Conservation (phyloP, 129 eudicot genomes). For the Artemisia annua region DNA sequence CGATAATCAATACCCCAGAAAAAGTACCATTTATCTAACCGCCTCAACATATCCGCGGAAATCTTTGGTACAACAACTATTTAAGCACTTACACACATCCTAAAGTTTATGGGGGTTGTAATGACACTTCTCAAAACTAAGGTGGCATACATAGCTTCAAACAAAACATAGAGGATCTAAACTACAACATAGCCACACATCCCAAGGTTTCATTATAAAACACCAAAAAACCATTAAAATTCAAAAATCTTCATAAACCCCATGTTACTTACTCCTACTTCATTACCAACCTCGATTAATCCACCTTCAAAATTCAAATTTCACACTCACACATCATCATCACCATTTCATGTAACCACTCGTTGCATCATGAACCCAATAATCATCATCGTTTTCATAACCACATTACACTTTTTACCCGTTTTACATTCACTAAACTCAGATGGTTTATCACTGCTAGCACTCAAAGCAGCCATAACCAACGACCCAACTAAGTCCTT, state of each 20-base stretch:
- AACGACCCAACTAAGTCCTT: conserved; percentile 63
- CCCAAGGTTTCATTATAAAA: conserved; percentile 31
- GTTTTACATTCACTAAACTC: conserved; percentile 50
- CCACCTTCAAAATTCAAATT: conserved; percentile 38
- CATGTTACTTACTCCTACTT: conserved; percentile 20
- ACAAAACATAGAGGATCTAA: conserved; percentile 14
- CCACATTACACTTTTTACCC: conserved; percentile 2
- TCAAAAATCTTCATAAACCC: conserved; percentile 29
- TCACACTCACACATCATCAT: conserved; percentile 17
- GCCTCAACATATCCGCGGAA: too few relatives aligned
- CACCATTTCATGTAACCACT: conserved; percentile 23
- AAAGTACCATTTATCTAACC: too few relatives aligned
- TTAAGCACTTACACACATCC: not conserved
- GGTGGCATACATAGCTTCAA: not conserved
- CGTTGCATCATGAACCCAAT: conserved; percentile 24
- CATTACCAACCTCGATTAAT: conserved; percentile 45
- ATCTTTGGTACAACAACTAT: too few relatives aligned
- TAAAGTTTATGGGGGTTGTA: not conserved
- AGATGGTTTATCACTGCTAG: conserved; percentile 81
- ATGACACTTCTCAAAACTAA: not conserved
- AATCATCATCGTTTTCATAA: not conserved
- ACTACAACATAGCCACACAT: conserved; percentile 14
- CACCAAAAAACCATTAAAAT: conserved; percentile 26
- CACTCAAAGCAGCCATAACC: conserved; percentile 83
- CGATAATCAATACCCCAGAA: too few relatives aligned